These are phyloP conservation scores for Penicillium flavigenum DNA, from an alignment of 495 filamentous ascomycete genomes.

Conservation along the genomic window DNA sequence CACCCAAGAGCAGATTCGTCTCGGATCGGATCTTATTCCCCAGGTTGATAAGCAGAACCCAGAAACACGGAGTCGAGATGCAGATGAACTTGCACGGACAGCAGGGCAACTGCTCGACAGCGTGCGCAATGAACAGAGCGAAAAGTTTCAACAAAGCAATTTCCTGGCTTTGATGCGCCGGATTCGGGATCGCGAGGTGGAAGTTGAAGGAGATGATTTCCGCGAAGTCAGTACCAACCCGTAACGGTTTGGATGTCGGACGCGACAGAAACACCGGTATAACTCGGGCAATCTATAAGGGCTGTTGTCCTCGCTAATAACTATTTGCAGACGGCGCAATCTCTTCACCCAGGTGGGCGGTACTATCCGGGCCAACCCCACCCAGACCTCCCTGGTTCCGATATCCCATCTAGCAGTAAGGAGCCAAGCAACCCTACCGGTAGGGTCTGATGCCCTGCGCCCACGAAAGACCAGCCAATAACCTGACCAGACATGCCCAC, in stretches of 20 bases:
- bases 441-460: conserved; percentile 11
- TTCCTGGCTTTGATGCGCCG: conserved; percentile 76
- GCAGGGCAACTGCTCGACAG: conserved; percentile 71
- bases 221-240: conserved; percentile 55
- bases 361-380: conserved; percentile 43
- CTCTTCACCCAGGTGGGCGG: conserved; percentile 52
- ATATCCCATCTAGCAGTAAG: conserved; percentile 20
- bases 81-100: conserved; percentile 68
- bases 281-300: conserved; percentile 28
- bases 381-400: conserved; percentile 7
- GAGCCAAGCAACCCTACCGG: conserved; percentile 16
- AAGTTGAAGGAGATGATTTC: conserved; percentile 54
- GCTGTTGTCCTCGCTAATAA: conserved; percentile 41
- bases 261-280: conserved; percentile 43
- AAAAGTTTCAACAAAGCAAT: conserved; percentile 75
- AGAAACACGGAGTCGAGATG: conserved; percentile 39
- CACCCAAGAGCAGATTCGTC: conserved; percentile 35
- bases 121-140: conserved; percentile 61
- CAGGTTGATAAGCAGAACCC: conserved; percentile 32
- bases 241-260: conserved; percentile 41
- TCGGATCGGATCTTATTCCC: conserved; percentile 54
- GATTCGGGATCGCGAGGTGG: conserved; percentile 54
- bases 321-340: conserved; percentile 40
- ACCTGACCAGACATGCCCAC: conserved; percentile 19
- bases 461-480: conserved; percentile 11